phyloP scores from a whole-genome alignment of 441 rosid species.

The Erodium texanum region DNA sequence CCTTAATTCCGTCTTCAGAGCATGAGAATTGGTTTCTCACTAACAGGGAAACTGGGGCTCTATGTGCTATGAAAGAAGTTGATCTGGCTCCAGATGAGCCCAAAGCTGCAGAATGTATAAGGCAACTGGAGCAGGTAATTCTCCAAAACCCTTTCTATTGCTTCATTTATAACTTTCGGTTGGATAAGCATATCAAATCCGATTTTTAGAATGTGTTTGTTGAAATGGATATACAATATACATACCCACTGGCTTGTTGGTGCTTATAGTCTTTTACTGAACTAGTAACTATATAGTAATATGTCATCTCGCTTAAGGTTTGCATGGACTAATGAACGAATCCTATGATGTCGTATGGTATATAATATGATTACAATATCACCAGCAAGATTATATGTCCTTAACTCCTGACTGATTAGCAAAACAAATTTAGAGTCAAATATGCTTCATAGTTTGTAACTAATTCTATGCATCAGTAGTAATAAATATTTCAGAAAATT shows the following conservation, averaged over 20 bases:
- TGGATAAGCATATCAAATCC: neutral
- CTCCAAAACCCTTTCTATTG: neutral
- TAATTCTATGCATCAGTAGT: neutral
- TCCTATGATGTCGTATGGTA: neutral
- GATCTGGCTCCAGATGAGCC: constrained; percentile 85
- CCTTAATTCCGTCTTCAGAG: neutral
- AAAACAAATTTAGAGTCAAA: neutral
- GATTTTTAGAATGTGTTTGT: neutral
- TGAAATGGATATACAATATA: neutral
- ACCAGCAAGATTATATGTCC: neutral
- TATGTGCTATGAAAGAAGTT: constrained; percentile 58
- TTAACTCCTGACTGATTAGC: neutral
- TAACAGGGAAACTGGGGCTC: constrained; percentile 18
- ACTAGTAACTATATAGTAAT: neutral
- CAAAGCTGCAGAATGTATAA: constrained; percentile 70
- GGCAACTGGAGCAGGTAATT: constrained; percentile 76
- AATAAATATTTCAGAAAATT: neutral
- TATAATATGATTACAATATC: neutral
- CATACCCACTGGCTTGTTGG: neutral
- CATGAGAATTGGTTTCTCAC: neutral
- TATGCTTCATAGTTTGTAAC: neutral
- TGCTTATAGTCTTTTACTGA: neutral
- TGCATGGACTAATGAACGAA: neutral
- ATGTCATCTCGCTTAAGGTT: neutral
- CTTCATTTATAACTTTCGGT: neutral